Evolutionary conservation across 1,284 basidiomycete genomes (phyloP).

Genomic region (Sporisorium graminicola): DNA sequence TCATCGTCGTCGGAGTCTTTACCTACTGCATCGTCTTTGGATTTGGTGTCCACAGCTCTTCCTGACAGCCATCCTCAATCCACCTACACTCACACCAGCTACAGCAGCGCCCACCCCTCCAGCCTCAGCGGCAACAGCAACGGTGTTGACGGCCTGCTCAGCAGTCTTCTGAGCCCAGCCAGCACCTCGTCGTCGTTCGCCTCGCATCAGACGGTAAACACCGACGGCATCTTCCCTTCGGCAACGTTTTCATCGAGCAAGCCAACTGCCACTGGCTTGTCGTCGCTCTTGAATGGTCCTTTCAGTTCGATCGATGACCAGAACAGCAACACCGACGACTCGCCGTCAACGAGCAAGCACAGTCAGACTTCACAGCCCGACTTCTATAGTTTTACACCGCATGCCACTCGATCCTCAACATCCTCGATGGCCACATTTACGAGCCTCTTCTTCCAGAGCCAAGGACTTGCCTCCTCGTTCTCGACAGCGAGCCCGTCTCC

Average conservation of each 20-base stretch:
- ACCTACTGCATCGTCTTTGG: neutral
- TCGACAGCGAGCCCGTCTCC: conserved; percentile 1
- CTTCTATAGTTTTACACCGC: conserved; percentile 28
- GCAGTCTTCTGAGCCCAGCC: conserved; percentile 1
- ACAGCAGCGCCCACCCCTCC: neutral
- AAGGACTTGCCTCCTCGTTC: neutral
- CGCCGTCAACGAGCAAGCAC: conserved; percentile 17
- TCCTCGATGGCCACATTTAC: conserved; percentile 5
- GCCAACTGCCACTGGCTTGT: conserved; percentile 4
- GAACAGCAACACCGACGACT: neutral
- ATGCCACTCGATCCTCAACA: conserved; percentile 16
- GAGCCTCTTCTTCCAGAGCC: conserved; percentile 1
- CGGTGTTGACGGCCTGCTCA: neutral
- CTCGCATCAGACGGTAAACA: conserved; percentile 9
- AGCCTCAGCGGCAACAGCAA: neutral
- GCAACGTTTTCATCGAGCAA: conserved; percentile 12
- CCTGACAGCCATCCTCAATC: neutral
- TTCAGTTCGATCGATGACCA: conserved; percentile 4
- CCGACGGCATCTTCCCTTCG: neutral
- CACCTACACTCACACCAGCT: neutral
- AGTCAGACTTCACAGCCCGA: conserved; percentile 25
- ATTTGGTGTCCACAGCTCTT: neutral
- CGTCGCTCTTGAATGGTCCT: neutral
- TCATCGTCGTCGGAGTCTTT: neutral
- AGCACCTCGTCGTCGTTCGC: conserved; percentile 12